Base-by-base conservation (phyloP, 2,329 filamentous ascomycete genomes). In the Teratosphaeria destructans region DNA sequence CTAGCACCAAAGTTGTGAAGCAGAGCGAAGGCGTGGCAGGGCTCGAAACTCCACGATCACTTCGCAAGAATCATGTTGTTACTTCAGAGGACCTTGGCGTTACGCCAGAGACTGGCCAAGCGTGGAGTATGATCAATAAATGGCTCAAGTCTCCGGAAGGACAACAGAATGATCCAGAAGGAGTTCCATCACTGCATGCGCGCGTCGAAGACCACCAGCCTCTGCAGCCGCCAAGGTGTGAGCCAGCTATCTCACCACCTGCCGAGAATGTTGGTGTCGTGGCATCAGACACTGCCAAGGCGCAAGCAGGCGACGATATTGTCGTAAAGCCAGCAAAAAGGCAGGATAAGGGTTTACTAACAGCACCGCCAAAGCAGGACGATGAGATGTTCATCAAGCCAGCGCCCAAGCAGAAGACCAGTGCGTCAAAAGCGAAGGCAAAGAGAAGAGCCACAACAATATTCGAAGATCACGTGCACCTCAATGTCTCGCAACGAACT, bases 371-470 rank as follows among this genome's bases (percentile, higher is more conserved):
- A 19, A 29, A 47, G 34, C 14, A 52, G 27, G 11, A 19, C 14
- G 61, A 63, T 34, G 57, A 59, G 55, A 59, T 60, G 49, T 60
- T 61, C 57, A 55, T 57, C 3, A 66, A 67, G 63, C 62, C 62
- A 14, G 63, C 63, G n/a, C 62, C 63, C 11, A 64, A 60, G 55
- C 27, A 57, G 16, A 63, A 62, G 19, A 43, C 61, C 10, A 37
- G 26, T 14, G 43, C 43, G 43, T 57, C 61, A 16, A 66, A 62
- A 52, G 34, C 57, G 16, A 54, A 54, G 57, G 54, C 57, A 5
- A 67, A 64, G 49, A 60, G 71, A 54, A 67, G 67, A 53, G 63
- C 70, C 27, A 73, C 71, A 0, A 73, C 71, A 7, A 72, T 73
- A 54, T 73, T 68, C 54, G 71, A 73, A 59, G 71, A 73, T 43